Evolutionary conservation across 1,284 basidiomycete genomes (phyloP), one percentile per base, ranked within the genome.

Genomic region (Apiotrichum siamense): DNA sequence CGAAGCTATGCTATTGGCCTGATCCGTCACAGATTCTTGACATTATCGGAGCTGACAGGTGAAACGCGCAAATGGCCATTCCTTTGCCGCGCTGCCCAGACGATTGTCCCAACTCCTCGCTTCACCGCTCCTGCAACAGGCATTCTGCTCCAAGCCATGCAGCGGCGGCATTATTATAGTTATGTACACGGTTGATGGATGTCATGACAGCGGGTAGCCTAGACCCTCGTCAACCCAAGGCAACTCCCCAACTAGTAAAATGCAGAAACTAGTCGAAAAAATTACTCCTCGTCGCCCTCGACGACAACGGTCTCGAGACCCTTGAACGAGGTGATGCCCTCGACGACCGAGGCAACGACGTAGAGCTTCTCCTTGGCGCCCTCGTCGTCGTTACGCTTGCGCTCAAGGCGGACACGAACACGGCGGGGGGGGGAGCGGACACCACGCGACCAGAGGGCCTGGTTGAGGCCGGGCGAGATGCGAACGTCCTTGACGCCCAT

Each of bases 281-380:
- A 55, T 55, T 32, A 72, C 65, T 72, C 44, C 44, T 45, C 73
- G 64, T 86, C 85, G 63, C 80, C 80, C 70, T 92, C 88, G 56
- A 87, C 84, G 54, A 85, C 81, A 43, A 80, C 78, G 55, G 87
- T 91, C 80, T 89, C 81, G 64, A 91, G 83, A 60, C 86, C 85
- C 88, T 93, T 92, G 85, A 91, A 92, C 48, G 65, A 70, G 56
- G 86, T 80, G 41, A 79, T 75, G 48, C 88, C 87, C 44, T 82
- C 79, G 59, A 96, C 85, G 70, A 87, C 81, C 57, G 82, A 83
- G 58, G 87, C 92, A 72, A 91, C 88, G 46, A 90, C 93, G 82
- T 81, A 96, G 53, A 97, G 84, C 80, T 94, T 96, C 81, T 97
- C 92, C 80, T 93, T 94, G 58, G 91, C 90, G 66, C 85, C 87